Evolutionary conservation across 495 filamentous ascomycete genomes (phyloP).

Genomic region (Aspergillus campestris): DNA sequence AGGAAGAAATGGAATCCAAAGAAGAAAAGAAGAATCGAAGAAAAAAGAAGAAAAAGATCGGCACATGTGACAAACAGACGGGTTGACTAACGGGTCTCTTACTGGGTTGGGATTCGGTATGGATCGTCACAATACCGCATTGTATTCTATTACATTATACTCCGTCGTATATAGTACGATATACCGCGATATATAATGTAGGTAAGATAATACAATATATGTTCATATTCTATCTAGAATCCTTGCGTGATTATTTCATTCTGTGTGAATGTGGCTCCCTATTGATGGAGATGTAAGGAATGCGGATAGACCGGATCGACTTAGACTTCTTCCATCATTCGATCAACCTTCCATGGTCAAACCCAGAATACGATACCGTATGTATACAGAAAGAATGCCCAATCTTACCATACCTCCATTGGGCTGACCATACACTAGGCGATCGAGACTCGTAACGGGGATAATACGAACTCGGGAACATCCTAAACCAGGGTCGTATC

Average conservation of each 20-base stretch:
- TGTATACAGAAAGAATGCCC: not conserved
- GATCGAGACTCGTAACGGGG: not conserved
- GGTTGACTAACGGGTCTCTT: too few species aligned
- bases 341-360: slow-evolving; percentile 20
- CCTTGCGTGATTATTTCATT: too few species aligned
- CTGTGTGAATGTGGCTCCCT: too few species aligned
- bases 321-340: slow-evolving; percentile 27
- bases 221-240: too few species aligned
- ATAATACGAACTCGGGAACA: not conserved
- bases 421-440: not conserved
- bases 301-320: not conserved
- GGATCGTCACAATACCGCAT: not conserved
- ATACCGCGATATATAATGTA: too few species aligned
- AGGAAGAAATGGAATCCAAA: not conserved
- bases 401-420: not conserved
- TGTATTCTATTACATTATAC: too few species aligned
- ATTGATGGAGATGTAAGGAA: too few species aligned
- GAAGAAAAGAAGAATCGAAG: not conserved
- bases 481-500: not conserved
- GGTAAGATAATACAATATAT: too few species aligned
- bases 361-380: slow-evolving; percentile 1
- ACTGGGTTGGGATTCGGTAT: not conserved
- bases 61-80: not conserved
- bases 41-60: not conserved
- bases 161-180: too few species aligned